Evolutionary conservation across 1,284 basidiomycete genomes (phyloP), one percentile per base, ranked within the genome.

Genomic region (Xerocomus amazonicus): DNA sequence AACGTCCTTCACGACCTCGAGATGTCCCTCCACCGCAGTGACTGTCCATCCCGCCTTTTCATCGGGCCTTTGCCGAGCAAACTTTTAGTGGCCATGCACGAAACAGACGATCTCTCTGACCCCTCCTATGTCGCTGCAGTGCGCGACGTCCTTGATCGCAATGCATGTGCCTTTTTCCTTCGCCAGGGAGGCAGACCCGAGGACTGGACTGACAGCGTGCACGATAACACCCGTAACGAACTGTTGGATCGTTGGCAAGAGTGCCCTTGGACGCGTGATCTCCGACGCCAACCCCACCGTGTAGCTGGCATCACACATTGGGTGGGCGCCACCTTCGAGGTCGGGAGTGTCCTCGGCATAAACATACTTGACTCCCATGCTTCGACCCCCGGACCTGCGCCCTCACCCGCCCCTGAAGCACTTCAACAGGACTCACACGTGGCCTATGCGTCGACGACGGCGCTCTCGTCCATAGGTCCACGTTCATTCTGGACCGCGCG

Each of bases 271-370:
- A 78, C 75, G 6, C 64, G 64, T 29, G 67, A 77, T n/a, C 72
- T 77, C 64, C 68, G 59, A 29, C 67, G 63, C 17, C 67, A 71
- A 6, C 34, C 36, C 66, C 44, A 48, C 12, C 44, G 63, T 70
- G 26, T 57, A 57, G 17, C 56, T 64, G 32, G 50, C 53, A 45
- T 48, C 26, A 66, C 67, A 33, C 70, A 70, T 37, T 90, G 88
- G 89, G 74, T 87, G 23, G 87, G 88, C 27, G 74, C 72, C 14
- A 87, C 80, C 49, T 91, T 91, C 57, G 84, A 89, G 58, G 73
- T 91, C 36, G 89, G 88, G 3, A 75, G 77, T 16, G 56, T 66
- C 43, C 59, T 66, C 29, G 68, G 68, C 14, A 65, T 66, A 35
- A 61, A 51, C 43, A 52, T 70, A 34, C 67, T 66, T 33, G 53